Base-by-base conservation (phyloP, 2,329 filamentous ascomycete species). In the Calcarisporium arbuscula region DNA sequence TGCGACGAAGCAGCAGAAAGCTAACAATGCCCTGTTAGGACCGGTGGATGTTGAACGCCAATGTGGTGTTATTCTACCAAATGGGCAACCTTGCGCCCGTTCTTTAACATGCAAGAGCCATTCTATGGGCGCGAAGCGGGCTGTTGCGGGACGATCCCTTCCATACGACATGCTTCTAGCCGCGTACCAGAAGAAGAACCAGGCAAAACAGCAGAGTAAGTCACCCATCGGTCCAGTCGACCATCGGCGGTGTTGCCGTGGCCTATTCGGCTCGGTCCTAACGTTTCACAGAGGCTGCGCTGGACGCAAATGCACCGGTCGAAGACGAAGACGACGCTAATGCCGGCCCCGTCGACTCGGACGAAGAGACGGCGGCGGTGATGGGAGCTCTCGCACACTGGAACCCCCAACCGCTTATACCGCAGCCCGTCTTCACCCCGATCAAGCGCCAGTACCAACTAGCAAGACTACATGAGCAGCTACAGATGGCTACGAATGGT, bases 151-250 rank as follows among this genome's bases (percentile, higher is more conserved):
- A 1, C 74, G 89, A 41, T 92, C 85, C 28, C 64, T 94, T 40
- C 89, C 89, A 2, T 95, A 95, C 53, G 88, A 95, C 58, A 92
- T 94, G 82, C 67, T 95, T 25, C 71, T 95, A 23, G 80, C 84
- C 11, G 82, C 83, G 7, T 92, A 92, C 52, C 85, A 92, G 59
- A 95, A 96, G 72, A 96, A 95, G 70, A 98, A 98, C 51, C 92
- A 96, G 60, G 92, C 92, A 16, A 94, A 95, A 54, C 86, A 95
- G 65, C 92, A 96, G 61, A 94, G 86, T 89, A 70, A 64, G 82
- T 73, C 28, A 25, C 35, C 12, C 25, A 17, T 5, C 9, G 23
- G 8, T 20, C 18, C n/a, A 32, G 22, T 5, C 19, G n/a, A 6
- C n/a, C n/a, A n/a, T n/a, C n/a, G n/a, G n/a, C n/a, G n/a, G n/a